Evolutionary conservation across 2,329 filamentous ascomycete genomes (phyloP).

Genomic region (Phaeosphaeriaceae sp.): DNA sequence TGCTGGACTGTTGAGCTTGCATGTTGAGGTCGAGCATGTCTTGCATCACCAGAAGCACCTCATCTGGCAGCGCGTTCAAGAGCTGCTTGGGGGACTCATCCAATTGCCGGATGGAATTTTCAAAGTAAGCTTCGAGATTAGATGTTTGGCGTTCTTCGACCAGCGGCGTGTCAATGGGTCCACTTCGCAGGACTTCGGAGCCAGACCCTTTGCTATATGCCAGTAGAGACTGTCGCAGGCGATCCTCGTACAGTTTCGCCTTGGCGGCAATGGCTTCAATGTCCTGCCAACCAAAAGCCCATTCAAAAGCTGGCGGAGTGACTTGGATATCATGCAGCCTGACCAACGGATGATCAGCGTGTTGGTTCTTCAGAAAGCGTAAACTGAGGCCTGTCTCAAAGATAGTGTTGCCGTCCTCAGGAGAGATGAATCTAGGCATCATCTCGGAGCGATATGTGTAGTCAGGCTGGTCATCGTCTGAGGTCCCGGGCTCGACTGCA

Average conservation of each 20-base stretch:
- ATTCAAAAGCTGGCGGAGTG: constrained; percentile 66
- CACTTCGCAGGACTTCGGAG: background rate
- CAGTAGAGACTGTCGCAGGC: constrained; percentile 41
- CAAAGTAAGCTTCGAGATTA: constrained; percentile 32
- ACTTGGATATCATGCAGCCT: constrained; percentile 58
- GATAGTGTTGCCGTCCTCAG: constrained; percentile 73
- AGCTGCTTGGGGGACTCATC: constrained; percentile 29
- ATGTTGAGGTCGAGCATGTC: constrained; percentile 18
- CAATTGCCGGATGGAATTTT: constrained; percentile 33
- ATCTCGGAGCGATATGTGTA: constrained; percentile 69
- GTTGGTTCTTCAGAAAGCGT: constrained; percentile 72
- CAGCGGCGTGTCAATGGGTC: background rate
- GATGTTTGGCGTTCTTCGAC: constrained; percentile 3
- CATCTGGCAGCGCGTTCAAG: constrained; percentile 27
- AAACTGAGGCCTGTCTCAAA: constrained; percentile 82
- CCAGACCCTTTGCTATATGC: constrained; percentile 24
- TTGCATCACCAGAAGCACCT: constrained; percentile 33
- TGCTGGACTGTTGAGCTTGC: constrained; percentile 5
- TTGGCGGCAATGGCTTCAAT: constrained; percentile 69
- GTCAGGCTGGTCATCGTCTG: constrained; percentile 51
- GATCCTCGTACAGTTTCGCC: constrained; percentile 61
- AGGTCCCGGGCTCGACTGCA: constrained; percentile 31
- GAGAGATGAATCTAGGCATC: constrained; percentile 75
- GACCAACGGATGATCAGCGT: constrained; percentile 74
- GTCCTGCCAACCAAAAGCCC: constrained; percentile 75